phyloP scores from a whole-genome alignment of 805 yeast genomes.

The Cyberlindnera misumaiensis region DNA sequence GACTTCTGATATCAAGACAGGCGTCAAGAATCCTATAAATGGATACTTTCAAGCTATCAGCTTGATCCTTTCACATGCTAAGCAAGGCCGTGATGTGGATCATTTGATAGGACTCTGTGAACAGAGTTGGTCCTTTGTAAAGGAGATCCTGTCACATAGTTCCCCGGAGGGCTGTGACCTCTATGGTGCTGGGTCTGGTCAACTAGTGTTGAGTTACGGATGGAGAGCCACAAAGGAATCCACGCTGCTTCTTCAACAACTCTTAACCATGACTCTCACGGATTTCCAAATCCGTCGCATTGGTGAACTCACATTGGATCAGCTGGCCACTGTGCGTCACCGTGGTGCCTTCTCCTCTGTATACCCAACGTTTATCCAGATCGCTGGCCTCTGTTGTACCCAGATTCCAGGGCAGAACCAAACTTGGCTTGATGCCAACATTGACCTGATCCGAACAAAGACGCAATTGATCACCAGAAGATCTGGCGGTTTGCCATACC shows the following conservation, averaged over 20 bases:
- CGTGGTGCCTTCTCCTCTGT: slow-evolving; percentile 90
- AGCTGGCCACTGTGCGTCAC: slow-evolving; percentile 71
- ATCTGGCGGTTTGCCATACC: slow-evolving; percentile 86
- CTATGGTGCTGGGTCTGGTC: slow-evolving; percentile 35
- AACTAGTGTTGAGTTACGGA: slow-evolving; percentile 54
- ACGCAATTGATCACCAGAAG: slow-evolving; percentile 76
- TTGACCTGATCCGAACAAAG: slow-evolving; percentile 44
- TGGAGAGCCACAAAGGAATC: slow-evolving; percentile 86
- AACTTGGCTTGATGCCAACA: slow-evolving; percentile 53
- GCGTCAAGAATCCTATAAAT: slow-evolving; percentile 52
- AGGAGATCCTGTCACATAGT: slow-evolving; percentile 51
- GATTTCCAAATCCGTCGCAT: slow-evolving; percentile 21
- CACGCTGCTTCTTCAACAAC: slow-evolving; percentile 41
- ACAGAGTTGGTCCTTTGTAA: slow-evolving; percentile 28
- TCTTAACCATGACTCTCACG: slow-evolving; percentile 30
- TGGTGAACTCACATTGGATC: slow-evolving; percentile 56
- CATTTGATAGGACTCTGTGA: slow-evolving; percentile 16
- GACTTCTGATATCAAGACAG: slow-evolving; percentile 31
- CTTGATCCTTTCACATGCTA: slow-evolving; percentile 30
- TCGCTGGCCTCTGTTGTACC: slow-evolving; percentile 51
- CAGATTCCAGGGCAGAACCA: slow-evolving; percentile 35
- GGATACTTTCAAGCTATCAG: slow-evolving; percentile 63
- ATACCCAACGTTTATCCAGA: slow-evolving; percentile 68
- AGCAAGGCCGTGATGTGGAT: slow-evolving; percentile 4
- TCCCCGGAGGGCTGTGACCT: slow-evolving; percentile 62